phyloP scores from a whole-genome alignment of 2,329 filamentous ascomycete species.

The Neocucurbitaria cava region DNA sequence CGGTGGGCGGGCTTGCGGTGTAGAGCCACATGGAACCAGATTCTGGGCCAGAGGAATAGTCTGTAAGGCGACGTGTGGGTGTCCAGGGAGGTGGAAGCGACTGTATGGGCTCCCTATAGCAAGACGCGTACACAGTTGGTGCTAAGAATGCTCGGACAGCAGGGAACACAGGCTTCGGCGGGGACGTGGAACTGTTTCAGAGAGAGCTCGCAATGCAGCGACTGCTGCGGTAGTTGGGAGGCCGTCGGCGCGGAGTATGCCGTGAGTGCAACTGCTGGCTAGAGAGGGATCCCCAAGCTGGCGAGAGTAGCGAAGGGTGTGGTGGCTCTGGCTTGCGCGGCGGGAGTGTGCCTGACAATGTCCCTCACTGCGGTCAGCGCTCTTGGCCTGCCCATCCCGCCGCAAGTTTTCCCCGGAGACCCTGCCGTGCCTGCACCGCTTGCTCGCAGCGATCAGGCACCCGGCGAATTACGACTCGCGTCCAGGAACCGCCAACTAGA shows the following conservation, averaged over 20 bases:
- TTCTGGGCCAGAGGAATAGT: neutral
- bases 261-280: neutral
- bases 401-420: constrained; percentile 8
- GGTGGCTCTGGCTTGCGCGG: neutral
- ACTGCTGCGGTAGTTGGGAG: neutral
- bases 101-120: constrained; percentile 11
- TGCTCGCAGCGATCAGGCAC: constrained; percentile 23
- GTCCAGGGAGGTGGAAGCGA: constrained; percentile 1
- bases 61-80: neutral
- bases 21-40: constrained; percentile 4
- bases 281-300: neutral
- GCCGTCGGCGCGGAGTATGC: neutral
- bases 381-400: constrained; percentile 1
- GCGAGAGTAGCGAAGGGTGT: neutral
- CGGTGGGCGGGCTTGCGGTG: constrained; percentile 28
- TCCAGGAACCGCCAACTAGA: neutral
- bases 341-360: neutral
- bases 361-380: neutral
- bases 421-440: constrained; percentile 17
- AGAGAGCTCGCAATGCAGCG: constrained; percentile 9
- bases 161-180: constrained; percentile 29
- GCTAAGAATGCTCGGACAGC: constrained; percentile 38
- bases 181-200: constrained; percentile 34
- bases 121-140: constrained; percentile 30
- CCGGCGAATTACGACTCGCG: constrained; percentile 18